Conservation (phyloP, 2,329 filamentous ascomycete species). For the Pestalotiopsis sp. region DNA sequence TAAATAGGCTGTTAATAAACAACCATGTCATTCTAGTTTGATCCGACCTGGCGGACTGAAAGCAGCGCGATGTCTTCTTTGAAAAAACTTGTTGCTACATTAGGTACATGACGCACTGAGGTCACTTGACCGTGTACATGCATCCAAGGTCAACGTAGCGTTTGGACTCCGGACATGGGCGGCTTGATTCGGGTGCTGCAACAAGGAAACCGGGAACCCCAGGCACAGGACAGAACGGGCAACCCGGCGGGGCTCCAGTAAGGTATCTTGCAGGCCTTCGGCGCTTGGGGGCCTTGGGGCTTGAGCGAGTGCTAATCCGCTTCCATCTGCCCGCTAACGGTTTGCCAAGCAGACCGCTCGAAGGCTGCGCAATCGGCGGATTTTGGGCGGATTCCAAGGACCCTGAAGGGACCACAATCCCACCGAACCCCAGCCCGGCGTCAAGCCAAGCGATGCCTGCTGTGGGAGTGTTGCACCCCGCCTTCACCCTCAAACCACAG, state of each 20-base stretch:
- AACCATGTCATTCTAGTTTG: conserved; percentile 2
- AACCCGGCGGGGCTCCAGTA: not conserved
- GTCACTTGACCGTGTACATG: not conserved
- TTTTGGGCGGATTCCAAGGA: not conserved
- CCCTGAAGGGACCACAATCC: not conserved
- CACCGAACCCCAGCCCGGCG: not conserved
- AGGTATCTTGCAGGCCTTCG: not conserved
- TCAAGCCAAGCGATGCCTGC: not conserved
- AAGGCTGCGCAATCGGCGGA: not conserved
- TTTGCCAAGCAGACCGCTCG: not conserved
- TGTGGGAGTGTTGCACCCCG: not conserved
- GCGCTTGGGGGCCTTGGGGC: not conserved
- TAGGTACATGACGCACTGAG: conserved; percentile 5
- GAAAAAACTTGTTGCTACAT: not conserved
- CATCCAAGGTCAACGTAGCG: not conserved
- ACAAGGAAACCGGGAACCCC: conserved; percentile 1
- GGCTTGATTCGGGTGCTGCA: not conserved
- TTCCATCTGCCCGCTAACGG: not conserved
- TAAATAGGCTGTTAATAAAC: conserved; percentile 12
- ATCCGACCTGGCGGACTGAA: too few species aligned
- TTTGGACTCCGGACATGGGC: not conserved
- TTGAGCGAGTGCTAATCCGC: not conserved
- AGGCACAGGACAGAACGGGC: not conserved
- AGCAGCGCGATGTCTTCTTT: not conserved
- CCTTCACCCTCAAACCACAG: not conserved